A percentile compares a stretch with the other conserved stretches of the same genome.
Conservation (phyloP, 306 rosid species). For the Neltuma alba region DNA sequence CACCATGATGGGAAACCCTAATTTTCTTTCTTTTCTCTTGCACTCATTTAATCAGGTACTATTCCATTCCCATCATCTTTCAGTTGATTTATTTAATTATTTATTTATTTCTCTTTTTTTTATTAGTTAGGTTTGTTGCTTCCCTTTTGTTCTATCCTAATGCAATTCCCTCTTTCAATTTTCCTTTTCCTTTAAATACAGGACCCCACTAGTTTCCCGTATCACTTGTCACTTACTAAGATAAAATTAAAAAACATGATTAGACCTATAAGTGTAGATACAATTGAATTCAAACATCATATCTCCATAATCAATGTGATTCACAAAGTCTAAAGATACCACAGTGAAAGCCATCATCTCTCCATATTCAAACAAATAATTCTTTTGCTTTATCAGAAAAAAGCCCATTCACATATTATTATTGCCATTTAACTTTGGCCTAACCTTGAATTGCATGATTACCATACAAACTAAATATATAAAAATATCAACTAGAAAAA, state of each 20-base stretch:
- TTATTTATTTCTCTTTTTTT: neutral
- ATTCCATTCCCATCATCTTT: slow-evolving; percentile 49
- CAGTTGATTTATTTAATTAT: slow-evolving; percentile 71
- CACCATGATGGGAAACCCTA: slow-evolving; percentile 58
- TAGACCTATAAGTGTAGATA: slow-evolving; percentile 41
- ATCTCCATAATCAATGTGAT: slow-evolving; percentile 39
- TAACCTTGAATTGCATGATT: slow-evolving; percentile 27
- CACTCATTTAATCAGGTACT: slow-evolving; percentile 57
- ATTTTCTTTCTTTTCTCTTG: slow-evolving; percentile 72
- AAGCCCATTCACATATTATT: slow-evolving; percentile 17
- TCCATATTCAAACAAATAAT: slow-evolving; percentile 31
- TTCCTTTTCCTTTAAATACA: slow-evolving; percentile 35
- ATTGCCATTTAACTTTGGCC: slow-evolving; percentile 41
- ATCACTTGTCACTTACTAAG: slow-evolving; percentile 42
- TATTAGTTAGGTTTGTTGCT: slow-evolving; percentile 37
- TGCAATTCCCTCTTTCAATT: slow-evolving; percentile 38
- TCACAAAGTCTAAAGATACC: slow-evolving; percentile 49
- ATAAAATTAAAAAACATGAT: slow-evolving; percentile 23
- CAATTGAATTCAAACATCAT: slow-evolving; percentile 38
- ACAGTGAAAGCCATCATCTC: slow-evolving; percentile 33
- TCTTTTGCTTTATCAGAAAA: slow-evolving; percentile 37
- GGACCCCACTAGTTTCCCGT: slow-evolving; percentile 52
- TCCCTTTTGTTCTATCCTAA: slow-evolving; percentile 58
- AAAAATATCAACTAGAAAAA: neutral
- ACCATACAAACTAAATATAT: neutral